A percentile compares a stretch with the other conserved stretches of the same genome.
These are phyloP conservation scores for Phellinidium pouzarii DNA, from an alignment of 1,284 basidiomycete species.

Conservation along the genomic window DNA sequence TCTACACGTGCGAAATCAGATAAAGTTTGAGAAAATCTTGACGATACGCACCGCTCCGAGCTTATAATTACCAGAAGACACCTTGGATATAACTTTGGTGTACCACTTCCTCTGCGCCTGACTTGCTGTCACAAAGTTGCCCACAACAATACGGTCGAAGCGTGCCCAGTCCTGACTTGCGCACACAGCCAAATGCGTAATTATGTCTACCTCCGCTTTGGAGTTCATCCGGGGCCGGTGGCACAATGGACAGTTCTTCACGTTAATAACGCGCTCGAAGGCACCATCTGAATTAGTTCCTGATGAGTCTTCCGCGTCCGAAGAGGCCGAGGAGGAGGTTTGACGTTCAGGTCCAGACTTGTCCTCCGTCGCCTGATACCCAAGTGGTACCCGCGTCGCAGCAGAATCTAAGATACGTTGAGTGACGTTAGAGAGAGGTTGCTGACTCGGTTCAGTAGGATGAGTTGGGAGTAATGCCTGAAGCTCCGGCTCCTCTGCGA, in stretches of 20 bases:
- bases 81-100: conserved; percentile 81
- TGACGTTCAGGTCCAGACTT: conserved; percentile 9
- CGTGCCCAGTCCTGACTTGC: conserved; percentile 89
- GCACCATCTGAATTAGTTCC: conserved; percentile 33
- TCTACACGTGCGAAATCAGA: conserved; percentile 37
- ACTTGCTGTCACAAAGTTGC: conserved; percentile 92
- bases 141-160: conserved; percentile 83
- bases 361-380: conserved; percentile 11
- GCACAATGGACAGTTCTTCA: conserved; percentile 91
- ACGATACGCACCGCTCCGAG: conserved; percentile 71
- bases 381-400: conserved; percentile 16
- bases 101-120: conserved; percentile 98
- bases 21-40: conserved; percentile 13
- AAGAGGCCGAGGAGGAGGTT: conserved; percentile 23
- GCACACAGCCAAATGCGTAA: conserved; percentile 91
- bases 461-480: conserved; percentile 23
- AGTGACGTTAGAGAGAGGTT: conserved; percentile 30
- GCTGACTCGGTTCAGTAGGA: conserved; percentile 40
- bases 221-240: conserved; percentile 79
- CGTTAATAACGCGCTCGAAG: conserved; percentile 90
- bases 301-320: conserved; percentile 21
- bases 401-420: conserved; percentile 14
- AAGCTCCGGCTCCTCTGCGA: conserved; percentile 15
- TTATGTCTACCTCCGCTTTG: conserved; percentile 88
- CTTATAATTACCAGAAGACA: conserved; percentile 81